Base-by-base conservation (phyloP, 2,329 filamentous ascomycete genomes). In the Daldinia eschscholtzii region DNA sequence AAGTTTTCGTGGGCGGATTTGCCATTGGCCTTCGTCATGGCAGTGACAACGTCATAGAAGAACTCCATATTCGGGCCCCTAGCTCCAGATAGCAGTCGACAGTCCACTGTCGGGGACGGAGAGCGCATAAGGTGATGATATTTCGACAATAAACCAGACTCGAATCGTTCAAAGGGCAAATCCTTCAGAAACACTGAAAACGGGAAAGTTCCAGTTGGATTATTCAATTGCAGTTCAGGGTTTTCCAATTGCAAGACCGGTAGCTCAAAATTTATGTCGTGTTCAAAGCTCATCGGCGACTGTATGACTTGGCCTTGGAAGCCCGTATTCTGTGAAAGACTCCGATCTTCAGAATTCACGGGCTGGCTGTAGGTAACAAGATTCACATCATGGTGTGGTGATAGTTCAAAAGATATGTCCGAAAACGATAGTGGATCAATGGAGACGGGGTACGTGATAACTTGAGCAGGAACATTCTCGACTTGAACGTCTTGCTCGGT, bases 161-260 rank as follows among this genome's bases (percentile, higher is more conserved):
- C 48, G 12, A 52, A 52, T 18, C 15, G 26, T 18, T 52, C 48
- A 33, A 52, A 52, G 26, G 48, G 48, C 4, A 52, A 52, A 52
- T 20, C 26, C 2, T 52, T 2, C 13, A 52, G 18, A 4, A 52
- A 52, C 4, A 33, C 12, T 33, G 48, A n/a, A n/a, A n/a, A n/a
- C n/a, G n/a, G n/a, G n/a, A n/a, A n/a, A n/a, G n/a, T n/a, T 10
- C 26, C 48, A 18, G 6, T 5, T 6, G 1, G 6, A n/a, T 33
- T 33, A 52, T 52, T 33, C 46, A 30, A 33, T 18, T 52, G 46
- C 2, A 5, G 13, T 10, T n/a, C 23, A 3, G 1, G 9, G n/a
- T 52, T 52, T 33, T 30, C 28, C 0, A 33, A 52, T 3, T 18
- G 13, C 3, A 18, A 18, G 6, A 26, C 9, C 9, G 48, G 7